phyloP scores from a whole-genome alignment of 495 filamentous ascomycete genomes.

The Cladorrhinum samala region DNA sequence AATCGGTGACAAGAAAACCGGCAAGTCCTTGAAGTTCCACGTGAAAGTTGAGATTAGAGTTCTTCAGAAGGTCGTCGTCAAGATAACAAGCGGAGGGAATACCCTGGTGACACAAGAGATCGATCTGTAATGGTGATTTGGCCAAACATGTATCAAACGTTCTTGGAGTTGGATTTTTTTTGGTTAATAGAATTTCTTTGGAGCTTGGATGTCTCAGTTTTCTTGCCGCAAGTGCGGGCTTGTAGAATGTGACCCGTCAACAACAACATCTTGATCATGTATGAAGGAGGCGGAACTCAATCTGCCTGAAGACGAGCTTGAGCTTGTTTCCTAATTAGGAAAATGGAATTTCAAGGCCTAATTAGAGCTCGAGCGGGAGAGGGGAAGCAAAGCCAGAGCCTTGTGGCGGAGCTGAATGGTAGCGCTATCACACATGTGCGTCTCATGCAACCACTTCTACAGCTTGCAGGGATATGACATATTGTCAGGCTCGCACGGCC shows the following conservation, averaged over 20 bases:
- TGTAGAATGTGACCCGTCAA: no score
- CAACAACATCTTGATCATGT: no score
- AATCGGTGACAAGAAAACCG: conserved; percentile 5
- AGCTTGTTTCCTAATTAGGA: background rate
- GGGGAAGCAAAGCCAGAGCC: background rate
- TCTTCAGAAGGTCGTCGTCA: conserved; percentile 13
- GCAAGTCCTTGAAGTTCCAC: conserved; percentile 18
- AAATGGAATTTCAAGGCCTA: background rate
- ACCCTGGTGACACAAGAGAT: conserved; percentile 7
- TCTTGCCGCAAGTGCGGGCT: no score
- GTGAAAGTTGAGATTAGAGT: conserved; percentile 19
- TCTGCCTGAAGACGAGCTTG: no score
- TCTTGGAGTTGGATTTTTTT: no score
- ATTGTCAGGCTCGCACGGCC: background rate
- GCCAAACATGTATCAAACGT: no score
- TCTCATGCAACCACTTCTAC: background rate
- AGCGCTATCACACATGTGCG: background rate
- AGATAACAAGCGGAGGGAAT: conserved; percentile 16
- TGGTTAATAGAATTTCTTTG: no score
- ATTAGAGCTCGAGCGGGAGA: background rate
- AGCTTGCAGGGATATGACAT: background rate
- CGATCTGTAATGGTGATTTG: background rate
- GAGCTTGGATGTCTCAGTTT: no score
- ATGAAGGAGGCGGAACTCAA: no score
- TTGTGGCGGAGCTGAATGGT: background rate